Base-by-base conservation (phyloP, 345 rosid species). In the Pistacia vera region DNA sequence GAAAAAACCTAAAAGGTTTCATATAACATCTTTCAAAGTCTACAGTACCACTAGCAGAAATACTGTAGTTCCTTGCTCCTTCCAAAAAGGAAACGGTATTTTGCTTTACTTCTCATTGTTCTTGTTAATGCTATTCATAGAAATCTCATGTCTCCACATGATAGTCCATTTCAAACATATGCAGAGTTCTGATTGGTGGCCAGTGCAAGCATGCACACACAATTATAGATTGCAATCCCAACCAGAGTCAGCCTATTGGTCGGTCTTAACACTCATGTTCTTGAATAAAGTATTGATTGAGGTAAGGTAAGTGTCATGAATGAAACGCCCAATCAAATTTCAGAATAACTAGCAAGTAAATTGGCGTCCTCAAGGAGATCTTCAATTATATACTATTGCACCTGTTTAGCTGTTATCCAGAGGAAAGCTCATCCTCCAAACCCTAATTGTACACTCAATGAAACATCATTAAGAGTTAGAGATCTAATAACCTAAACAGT, bases 111-210 rank as follows among this genome's bases (percentile, higher is more conserved):
- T 58, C 8, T 72, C 51, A 49, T 41, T 41, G 59, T 11, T 54
- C 48, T 63, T 51, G 14, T 41, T 71, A 57, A 38, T 67, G 54
- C 30, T 71, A 20, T 28, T 17, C 55, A 51, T 18, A 25, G 20
- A 30, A 70, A 54, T 54, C 59, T 41, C 8, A 8, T 16, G 25
- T 74, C 82, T 56, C 66, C 68, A 33, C 36, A 63, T 30, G 41
- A 59, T 14, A 49, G 22, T 68, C 62, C 63, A 51, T 60, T 11
- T 20, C 63, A 67, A 66, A 71, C n/a, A 44, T 58, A 38, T 59
- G 10, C 55, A n/a, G 36, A 41, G 55, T 70, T 41, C 46, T 41
- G 8, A 41, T 41, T 41, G 46, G 46, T 5, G 46, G 46, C 46
- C 46, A 41, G 9, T 41, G 1, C 46, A 41, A 41, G 1, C 8